These are phyloP conservation scores for Glebionis coronaria DNA, from an alignment of 129 eudicot genomes.

Conservation along the genomic window DNA sequence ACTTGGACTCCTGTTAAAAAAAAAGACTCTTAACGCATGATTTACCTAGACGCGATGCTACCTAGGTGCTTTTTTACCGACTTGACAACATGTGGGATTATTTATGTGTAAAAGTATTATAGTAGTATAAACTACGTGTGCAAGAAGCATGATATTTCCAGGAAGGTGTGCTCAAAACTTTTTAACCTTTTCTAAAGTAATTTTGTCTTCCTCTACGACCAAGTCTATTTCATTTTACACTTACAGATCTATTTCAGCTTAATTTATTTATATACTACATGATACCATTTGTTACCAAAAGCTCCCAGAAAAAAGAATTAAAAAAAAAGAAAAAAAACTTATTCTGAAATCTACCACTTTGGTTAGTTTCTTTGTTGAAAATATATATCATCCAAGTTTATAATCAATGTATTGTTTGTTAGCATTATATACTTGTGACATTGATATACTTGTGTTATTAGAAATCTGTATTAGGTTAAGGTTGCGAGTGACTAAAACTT, in stretches of 20 bases:
- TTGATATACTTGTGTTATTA: too few species aligned
- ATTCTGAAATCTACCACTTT: too few species aligned
- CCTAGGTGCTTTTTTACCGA: slow-evolving; percentile 5
- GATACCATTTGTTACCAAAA: background rate
- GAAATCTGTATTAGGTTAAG: too few species aligned
- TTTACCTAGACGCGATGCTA: too few species aligned
- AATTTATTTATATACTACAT: too few species aligned
- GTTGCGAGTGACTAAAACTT: too few species aligned
- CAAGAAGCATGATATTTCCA: slow-evolving; percentile 3
- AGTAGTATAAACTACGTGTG: background rate
- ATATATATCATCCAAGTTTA: too few species aligned
- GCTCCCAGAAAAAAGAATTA: background rate
- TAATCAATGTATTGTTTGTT: too few species aligned
- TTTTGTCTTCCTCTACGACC: background rate
- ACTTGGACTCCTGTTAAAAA: too few species aligned
- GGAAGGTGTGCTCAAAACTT: slow-evolving; percentile 1
- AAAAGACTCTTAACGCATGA: too few species aligned
- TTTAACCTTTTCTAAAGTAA: background rate
- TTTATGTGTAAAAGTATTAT: background rate
- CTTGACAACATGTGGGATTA: slow-evolving; percentile 9
- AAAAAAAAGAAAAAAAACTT: background rate
- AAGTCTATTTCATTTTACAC: background rate
- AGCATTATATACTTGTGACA: too few species aligned
- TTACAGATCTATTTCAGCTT: background rate
- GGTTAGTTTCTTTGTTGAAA: too few species aligned